Evolutionary conservation across 2,329 filamentous ascomycete genomes (phyloP).

Genomic region (Verticillium dahliae): DNA sequence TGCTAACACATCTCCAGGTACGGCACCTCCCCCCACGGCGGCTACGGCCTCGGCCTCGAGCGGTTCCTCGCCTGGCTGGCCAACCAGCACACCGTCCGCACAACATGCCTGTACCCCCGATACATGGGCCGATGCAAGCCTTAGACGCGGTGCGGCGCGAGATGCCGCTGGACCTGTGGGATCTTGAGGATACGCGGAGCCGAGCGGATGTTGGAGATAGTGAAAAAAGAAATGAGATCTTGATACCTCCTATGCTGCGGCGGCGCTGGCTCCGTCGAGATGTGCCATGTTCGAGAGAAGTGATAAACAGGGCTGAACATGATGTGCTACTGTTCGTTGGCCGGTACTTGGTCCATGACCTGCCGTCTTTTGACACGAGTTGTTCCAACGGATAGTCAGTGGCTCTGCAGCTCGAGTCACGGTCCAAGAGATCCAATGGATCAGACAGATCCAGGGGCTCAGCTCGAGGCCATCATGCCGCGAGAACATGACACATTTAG

Average conservation of each 20-base stretch:
- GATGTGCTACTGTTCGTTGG: too few species aligned
- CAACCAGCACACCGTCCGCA: slow-evolving; percentile 58
- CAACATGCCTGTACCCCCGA: slow-evolving; percentile 69
- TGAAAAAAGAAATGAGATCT: background rate
- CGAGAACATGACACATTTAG: too few species aligned
- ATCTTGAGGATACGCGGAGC: background rate
- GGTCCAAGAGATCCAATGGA: too few species aligned
- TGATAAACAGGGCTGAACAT: too few species aligned
- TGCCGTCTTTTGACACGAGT: too few species aligned
- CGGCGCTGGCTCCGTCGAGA: too few species aligned
- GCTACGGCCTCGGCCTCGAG: slow-evolving; percentile 89
- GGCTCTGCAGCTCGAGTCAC: too few species aligned
- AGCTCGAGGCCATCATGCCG: too few species aligned
- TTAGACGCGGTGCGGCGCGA: slow-evolving; percentile 29
- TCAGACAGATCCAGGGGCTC: too few species aligned
- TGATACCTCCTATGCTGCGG: background rate
- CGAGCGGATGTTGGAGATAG: background rate
- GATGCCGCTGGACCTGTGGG: background rate
- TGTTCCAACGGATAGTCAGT: too few species aligned
- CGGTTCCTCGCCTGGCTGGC: slow-evolving; percentile 60
- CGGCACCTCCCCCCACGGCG: slow-evolving; percentile 81
- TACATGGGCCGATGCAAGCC: slow-evolving; percentile 79
- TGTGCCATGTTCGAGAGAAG: too few species aligned
- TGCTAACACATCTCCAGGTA: slow-evolving; percentile 50
- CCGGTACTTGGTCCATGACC: too few species aligned